Evolutionary conservation across 2,329 filamentous ascomycete species (phyloP).

Genomic region (Sclerotinia trifoliorum): DNA sequence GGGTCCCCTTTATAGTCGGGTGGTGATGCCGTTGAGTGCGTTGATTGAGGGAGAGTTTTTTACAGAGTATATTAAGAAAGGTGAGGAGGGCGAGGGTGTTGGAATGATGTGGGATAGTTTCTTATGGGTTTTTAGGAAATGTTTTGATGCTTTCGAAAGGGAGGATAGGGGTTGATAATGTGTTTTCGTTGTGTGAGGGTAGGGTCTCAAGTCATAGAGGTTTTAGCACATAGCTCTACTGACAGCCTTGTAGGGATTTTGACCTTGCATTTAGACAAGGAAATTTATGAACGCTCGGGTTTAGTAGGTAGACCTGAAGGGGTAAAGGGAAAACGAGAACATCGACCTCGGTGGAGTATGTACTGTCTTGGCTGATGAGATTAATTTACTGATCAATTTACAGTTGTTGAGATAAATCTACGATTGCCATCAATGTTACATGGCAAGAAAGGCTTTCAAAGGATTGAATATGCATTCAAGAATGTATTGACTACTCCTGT

Average conservation of each 20-base stretch:
- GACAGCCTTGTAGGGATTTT: conserved; percentile 57
- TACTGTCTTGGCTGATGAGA: conserved; percentile 18
- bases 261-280: conserved; percentile 73
- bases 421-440: conserved; percentile 70
- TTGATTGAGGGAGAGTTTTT: conserved; percentile 76
- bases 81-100: conserved; percentile 21
- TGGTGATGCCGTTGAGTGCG: conserved; percentile 70
- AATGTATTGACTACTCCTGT: conserved; percentile 68
- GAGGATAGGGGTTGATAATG: conserved; percentile 64
- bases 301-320: conserved; percentile 69
- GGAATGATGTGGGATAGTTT: background rate
- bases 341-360: conserved; percentile 73
- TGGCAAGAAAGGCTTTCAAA: conserved; percentile 39
- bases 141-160: conserved; percentile 84
- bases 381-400: conserved; percentile 35
- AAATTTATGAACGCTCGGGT: conserved; percentile 79
- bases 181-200: conserved; percentile 71
- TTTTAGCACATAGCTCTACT: background rate
- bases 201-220: conserved; percentile 28
- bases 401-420: conserved; percentile 77
- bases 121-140: conserved; percentile 54
- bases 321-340: conserved; percentile 54
- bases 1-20: conserved; percentile 57
- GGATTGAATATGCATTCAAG: conserved; percentile 46
- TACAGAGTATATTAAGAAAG: conserved; percentile 74